phyloP scores from a whole-genome alignment of 805 yeast genomes.

The Nakazawaea ernobii region DNA sequence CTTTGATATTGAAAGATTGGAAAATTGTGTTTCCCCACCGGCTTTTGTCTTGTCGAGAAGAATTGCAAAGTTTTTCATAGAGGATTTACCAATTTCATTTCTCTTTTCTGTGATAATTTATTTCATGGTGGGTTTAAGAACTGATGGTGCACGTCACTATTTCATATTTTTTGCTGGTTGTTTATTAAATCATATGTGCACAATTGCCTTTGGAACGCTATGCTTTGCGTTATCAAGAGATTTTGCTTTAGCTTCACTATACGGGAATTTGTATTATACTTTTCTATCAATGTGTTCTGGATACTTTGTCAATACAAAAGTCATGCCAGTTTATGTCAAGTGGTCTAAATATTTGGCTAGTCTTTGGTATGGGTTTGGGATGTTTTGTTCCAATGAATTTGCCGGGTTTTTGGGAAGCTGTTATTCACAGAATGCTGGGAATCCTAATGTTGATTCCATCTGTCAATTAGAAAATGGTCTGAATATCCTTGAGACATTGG shows the following conservation, averaged over 20 bases:
- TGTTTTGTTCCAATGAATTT: conserved; percentile 58
- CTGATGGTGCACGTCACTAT: conserved; percentile 39
- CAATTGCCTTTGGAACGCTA: conserved; percentile 48
- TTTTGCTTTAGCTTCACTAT: conserved; percentile 54
- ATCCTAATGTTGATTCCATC: conserved; percentile 22
- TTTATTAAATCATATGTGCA: conserved; percentile 49
- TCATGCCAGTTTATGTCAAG: conserved; percentile 79
- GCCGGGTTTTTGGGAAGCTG: conserved; percentile 58
- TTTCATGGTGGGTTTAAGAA: conserved; percentile 71
- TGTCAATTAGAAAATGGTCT: conserved; percentile 51
- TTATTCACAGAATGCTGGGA: conserved; percentile 27
- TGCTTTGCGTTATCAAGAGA: conserved; percentile 55
- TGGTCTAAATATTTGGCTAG: conserved; percentile 79
- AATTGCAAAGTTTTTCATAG: conserved; percentile 57
- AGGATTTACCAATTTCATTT: conserved; percentile 61
- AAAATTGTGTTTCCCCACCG: conserved; percentile 55
- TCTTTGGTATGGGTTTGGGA: conserved; percentile 77
- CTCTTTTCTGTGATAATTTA: conserved; percentile 58
- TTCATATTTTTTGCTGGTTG: conserved; percentile 57
- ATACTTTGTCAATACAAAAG: conserved; percentile 64
- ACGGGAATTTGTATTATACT: conserved; percentile 62
- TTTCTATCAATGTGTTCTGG: conserved; percentile 78
- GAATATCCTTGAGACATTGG: conserved; percentile 48
- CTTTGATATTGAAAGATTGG: conserved; percentile 65
- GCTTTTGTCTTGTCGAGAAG: conserved; percentile 68